Evolutionary conservation across 768 basidiomycete genomes (phyloP), one percentile per base, ranked within the genome.

Genomic region (Russula sp.): DNA sequence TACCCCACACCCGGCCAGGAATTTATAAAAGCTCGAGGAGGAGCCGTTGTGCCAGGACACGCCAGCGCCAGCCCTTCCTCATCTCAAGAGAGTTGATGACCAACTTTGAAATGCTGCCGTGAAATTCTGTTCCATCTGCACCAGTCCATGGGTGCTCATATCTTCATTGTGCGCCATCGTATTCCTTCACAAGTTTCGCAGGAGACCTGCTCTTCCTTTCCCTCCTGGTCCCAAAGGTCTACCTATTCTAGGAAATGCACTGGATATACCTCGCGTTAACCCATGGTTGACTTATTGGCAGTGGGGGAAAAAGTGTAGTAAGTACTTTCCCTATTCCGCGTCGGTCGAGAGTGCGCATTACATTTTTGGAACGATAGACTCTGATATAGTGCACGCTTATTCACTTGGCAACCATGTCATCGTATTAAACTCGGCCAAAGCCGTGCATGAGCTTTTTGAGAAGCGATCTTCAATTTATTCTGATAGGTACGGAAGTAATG

Each of bases 391-490:
- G 20, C 48, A 69, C n/a, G 56, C 56, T 34, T 55, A 67, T 32
- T 36, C 57, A n/a, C 57, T 69, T 13, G 67, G 67, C 26, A 57
- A 30, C 4, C 62, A 68, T 40, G 50, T 69, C 42, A 59, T 28
- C 63, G 26, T 50, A 34, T 72, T 87, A 34, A 84, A 80, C 71
- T 79, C 78, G 62, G 64, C 57, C 5, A 59, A 63, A 30, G 58
- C 65, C 42, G 66, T 53, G 20, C 62, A 55, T 14, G 68, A 69
- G 44, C 60, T 69, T 51, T 61, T 69, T 13, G 68, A 67, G 59
- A 67, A 67, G 62, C 62, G 63, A 61, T 66, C 64, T 22, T 64
- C 66, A 38, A 61, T 69, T 16, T 69, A 69, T 50, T 67, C 62
- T 44, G 67, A 69, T 50, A 63, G 67, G 65, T 65, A 56, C 32